Conservation (phyloP, 2,329 filamentous ascomycete genomes). For the Blumeria graminis region DNA sequence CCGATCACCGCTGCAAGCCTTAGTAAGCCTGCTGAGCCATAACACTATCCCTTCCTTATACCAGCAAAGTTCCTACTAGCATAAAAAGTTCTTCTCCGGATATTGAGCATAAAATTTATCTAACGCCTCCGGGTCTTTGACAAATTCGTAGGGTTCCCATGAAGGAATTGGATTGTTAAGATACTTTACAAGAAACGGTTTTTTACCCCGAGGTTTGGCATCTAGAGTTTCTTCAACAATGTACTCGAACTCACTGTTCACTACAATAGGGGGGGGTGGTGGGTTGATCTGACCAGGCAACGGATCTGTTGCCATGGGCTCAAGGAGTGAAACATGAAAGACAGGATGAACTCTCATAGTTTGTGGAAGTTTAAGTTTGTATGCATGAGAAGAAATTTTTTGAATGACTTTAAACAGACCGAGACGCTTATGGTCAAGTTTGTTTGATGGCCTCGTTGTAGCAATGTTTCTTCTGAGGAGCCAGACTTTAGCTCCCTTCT, state of each 20-base stretch:
- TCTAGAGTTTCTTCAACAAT: background rate
- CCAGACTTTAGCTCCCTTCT: background rate
- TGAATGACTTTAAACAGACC: conserved; percentile 2
- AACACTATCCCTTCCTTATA: background rate
- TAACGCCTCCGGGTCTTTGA: background rate
- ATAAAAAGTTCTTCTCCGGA: background rate
- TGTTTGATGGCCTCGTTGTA: conserved; percentile 1
- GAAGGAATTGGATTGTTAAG: background rate
- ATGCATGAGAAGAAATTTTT: background rate
- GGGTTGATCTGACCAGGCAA: background rate
- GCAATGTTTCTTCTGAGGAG: conserved; percentile 1
- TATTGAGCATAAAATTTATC: background rate
- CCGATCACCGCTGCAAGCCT: too few species aligned
- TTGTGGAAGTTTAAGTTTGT: background rate
- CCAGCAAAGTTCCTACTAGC: background rate
- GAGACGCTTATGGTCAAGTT: conserved; percentile 2
- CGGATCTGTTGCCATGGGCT: background rate
- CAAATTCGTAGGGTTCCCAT: background rate
- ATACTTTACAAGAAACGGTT: background rate
- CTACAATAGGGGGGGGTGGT: background rate
- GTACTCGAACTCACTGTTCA: background rate
- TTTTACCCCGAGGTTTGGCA: background rate
- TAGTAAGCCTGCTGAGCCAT: too few species aligned
- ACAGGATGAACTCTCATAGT: conserved; percentile 2
- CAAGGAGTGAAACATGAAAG: conserved; percentile 3